Base-by-base conservation (phyloP, 2,329 filamentous ascomycete genomes). In the Trichoderma atroviride region DNA sequence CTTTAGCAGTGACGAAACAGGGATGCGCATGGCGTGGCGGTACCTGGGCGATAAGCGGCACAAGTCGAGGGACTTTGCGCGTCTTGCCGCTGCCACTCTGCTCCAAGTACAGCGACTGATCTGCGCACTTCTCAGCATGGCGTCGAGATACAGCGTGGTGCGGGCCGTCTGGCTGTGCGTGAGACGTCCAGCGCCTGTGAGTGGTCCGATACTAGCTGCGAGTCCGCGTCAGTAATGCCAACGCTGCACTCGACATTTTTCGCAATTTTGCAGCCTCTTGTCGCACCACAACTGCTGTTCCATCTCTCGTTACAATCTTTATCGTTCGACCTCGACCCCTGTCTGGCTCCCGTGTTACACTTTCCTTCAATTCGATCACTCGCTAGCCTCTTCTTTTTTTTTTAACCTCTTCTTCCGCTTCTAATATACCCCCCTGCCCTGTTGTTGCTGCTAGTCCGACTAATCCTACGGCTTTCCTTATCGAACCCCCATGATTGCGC, bases 281-380 rank as follows among this genome's bases (percentile, higher is more conserved):
- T 62, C 66, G 57, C 59, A 69, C 57, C 66, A 52, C 57, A 37
- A 35, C 24, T 40, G 63, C 50, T 52, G 53, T 40, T 31, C 33
- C 52, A 53, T 62, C 67, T 69, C 43, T 69, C 59, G 60, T 69
- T 43, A 64, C 67, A 58, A 57, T 59, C 67, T 64, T 56, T 29
- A 50, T 50, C 43, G 65, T 33, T 31, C 9, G 56, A 29, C 40
- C 47, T 62, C 52, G 58, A 63, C 24, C 53, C 55, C 29, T 50
- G 10, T 33, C 24, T 37, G 16, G 35, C 24, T 22, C 27, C 55
- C 37, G 55, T 52, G n/a, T 33, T 55, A 67, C 55, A 29, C 27
- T 37, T 31, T 67, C 37, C 31, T 50, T 57, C 50, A 58, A 58
- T 61, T 69, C 67, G 58, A 40, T 69, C 67, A 50, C 59, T 69